Percentiles rank a stretch among this genome's conserved stretches.
Conservation (phyloP, 768 basidiomycete genomes). For the Boletus speciosus region DNA sequence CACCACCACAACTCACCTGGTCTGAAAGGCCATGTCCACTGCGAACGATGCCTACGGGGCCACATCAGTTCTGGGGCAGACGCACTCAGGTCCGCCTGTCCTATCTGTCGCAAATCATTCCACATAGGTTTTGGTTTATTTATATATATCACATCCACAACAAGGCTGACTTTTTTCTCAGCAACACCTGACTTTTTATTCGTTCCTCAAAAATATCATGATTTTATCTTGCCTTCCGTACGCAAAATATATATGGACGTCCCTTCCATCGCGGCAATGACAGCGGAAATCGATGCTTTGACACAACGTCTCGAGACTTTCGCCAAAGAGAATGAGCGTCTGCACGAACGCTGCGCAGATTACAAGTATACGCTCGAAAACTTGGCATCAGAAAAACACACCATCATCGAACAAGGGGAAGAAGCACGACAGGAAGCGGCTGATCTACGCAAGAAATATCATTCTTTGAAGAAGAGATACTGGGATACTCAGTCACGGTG, state of each 20-base stretch:
- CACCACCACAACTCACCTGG: slow-evolving; percentile 5
- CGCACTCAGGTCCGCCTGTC: slow-evolving; percentile 48
- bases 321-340: slow-evolving; percentile 38
- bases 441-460: slow-evolving; percentile 36
- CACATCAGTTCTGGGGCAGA: slow-evolving; percentile 28
- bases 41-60: slow-evolving; percentile 52
- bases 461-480: slow-evolving; percentile 27
- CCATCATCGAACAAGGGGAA: slow-evolving; percentile 28
- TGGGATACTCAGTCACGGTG: slow-evolving; percentile 14
- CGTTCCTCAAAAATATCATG: slow-evolving; percentile 57
- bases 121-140: slow-evolving; percentile 44
- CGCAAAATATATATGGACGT: slow-evolving; percentile 53
- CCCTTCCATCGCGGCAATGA: slow-evolving; percentile 18
- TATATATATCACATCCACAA: too few relatives aligned
- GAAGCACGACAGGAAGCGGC: slow-evolving; percentile 39
- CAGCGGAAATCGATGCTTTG: slow-evolving; percentile 35
- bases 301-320: slow-evolving; percentile 39
- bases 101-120: slow-evolving; percentile 54
- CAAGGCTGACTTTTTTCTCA: slow-evolving; percentile 8
- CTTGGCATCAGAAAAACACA: slow-evolving; percentile 31
- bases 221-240: slow-evolving; percentile 54
- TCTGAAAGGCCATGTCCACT: slow-evolving; percentile 60
- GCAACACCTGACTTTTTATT: slow-evolving; percentile 48
- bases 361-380: slow-evolving; percentile 34
- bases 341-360: slow-evolving; percentile 43